Base-by-base conservation (phyloP, 192 early-diverging fungal genomes). In the Chytriomyces confervae region DNA sequence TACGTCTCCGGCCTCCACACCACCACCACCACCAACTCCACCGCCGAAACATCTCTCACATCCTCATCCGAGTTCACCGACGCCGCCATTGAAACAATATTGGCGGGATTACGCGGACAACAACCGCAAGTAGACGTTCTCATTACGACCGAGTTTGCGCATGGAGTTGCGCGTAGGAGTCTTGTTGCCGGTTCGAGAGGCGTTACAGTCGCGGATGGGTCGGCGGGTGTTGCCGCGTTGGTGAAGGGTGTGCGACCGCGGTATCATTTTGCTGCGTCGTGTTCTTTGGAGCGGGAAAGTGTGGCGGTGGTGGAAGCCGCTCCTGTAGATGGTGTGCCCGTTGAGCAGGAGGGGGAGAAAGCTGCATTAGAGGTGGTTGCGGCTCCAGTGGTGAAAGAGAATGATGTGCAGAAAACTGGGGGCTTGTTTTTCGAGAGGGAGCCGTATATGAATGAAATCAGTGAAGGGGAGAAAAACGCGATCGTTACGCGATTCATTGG, bases 141-240 rank as follows among this genome's bases (percentile, higher is more conserved):
- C 24, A 80, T 98, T 46, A 92, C 94, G 0, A 84, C 87, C 62
- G 94, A 98, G 84, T 96, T 94, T 93, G 93, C 95, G 13, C 49
- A 11, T 13, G 50, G n/a, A 5, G 69, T 51, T 20, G 50, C 69
- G 16, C 6, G n/a, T 1, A 9, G 50, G 23, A 64, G 68, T 7
- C n/a, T 66, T 18, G 18, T 61, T 10, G 45, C 63, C 8, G 13
- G 27, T n/a, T 29, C 46, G 73, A 78, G 45, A 53, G 50, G 20
- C 70, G 9, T 82, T 61, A 20, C 80, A 70, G 63, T 46, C 62
- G 71, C 61, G 69, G 36, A 7, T 44, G 73, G 18, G 0, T 78
- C 82, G 6, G 77, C 61, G 11, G 72, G 70, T 0, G 81, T 94
- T 16, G 83, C 92, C 9, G 74, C 74, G 7, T 57, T 89, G 1